Base-by-base conservation (phyloP, 2,329 filamentous ascomycete species). In the Xylaria sp. region DNA sequence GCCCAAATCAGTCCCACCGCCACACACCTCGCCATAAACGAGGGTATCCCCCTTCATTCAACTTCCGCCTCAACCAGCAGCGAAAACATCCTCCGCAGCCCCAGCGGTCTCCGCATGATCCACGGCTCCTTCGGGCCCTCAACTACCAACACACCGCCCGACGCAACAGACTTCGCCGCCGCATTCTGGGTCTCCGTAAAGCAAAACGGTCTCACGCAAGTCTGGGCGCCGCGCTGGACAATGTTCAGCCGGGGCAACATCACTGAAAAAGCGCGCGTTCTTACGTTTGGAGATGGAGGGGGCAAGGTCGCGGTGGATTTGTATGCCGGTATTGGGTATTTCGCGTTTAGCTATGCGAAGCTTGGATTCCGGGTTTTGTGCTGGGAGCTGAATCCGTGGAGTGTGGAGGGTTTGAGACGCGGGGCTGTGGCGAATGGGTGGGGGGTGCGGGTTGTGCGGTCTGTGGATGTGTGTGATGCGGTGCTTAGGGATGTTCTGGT, bases 191-290 rank as follows among this genome's bases (percentile, higher is more conserved):
- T 89, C 0, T 83, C 80, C 10, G 87, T 88, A 3, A 84, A 81
- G 55, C 92, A 96, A 71, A 90, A 91, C 69, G 89, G 88, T 2
- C 89, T 97, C 59, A 75, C 78, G 42, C 93, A 97, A 76, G 87
- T 83, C 1, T 97, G 92, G 92, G 89, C 92, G 0, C 93, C 93
- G 11, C 76, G 87, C 0, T 92, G 91, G 80, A 96, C 92, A 30
- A 97, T 97, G 92, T 97, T 97, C 73, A 92, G 88, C 63, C 83
- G 92, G 1, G 92, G 93, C 2, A 97, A 97, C 73, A 79, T 97
- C 60, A 89, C 86, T 54, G 93, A 97, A 75, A 97, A 97, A 72
- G 86, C 89, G 0, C 80, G 93, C 10, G 75, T 97, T 1, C 74
- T 96, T 3, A 71, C 69, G 0, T 86, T 86, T 65, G 79, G 79